Evolutionary conservation across 2,329 filamentous ascomycete genomes (phyloP), one percentile per base, ranked within the genome.

Genomic region (Chaetomium globosum): DNA sequence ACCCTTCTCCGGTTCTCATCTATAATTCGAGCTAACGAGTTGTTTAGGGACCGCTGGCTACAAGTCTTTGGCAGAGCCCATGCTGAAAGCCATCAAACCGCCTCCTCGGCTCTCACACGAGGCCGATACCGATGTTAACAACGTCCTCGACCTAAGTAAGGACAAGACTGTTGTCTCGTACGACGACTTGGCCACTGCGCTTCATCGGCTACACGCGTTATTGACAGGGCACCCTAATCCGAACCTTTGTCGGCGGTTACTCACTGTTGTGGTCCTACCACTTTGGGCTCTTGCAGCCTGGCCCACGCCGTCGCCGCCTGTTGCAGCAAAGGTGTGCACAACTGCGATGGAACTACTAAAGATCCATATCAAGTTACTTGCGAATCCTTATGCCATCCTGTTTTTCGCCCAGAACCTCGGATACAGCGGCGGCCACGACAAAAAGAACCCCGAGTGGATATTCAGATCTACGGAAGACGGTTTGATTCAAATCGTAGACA

Each of bases 201-300:
- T 92, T 2, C 79, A 77, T 36, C 81, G 88, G 19, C 74, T 92
- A 0, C 80, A 79, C 43, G 79, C 81, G 0, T 75, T 92, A 1
- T 73, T 87, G 1, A 78, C 84, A 23, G 88, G 87, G 0, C 89
- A 89, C 71, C 87, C 88, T 0, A 88, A 90, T 63, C 85, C 88
- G 0, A 87, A 87, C 0, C 76, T 91, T 10, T 84, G 87, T 53
- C 87, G 82, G 68, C 80, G 89, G 59, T 77, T 92, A 0, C 75
- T 91, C 2, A 77, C 79, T 2, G 85, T 85, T 0, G 72, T 90
- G 2, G 70, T 89, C 2, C 75, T 87, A 4, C 83, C 88, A 1
- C 76, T 92, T 0, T 92, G 89, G 89, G 79, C 82, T 1, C 73
- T 91, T 19, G 78, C 84, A 0, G 84, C 83, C 5, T 86, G 85